phyloP scores from a whole-genome alignment of 2,329 filamentous ascomycete species.

The Arthrobotrys sinensis region DNA sequence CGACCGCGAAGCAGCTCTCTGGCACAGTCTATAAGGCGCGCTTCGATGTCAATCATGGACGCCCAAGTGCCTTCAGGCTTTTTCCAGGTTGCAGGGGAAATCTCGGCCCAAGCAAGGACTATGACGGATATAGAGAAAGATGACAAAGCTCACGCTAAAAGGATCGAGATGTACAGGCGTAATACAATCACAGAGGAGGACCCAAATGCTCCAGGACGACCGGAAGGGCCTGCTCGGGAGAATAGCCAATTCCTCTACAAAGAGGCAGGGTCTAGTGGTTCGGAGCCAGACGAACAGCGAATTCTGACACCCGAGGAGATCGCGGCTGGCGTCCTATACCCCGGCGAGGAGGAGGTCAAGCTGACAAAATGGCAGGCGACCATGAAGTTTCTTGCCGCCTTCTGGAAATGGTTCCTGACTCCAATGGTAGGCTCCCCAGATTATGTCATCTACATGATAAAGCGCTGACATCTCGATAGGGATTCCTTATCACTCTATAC shows the following conservation, averaged over 20 bases:
- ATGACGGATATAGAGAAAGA: constrained; percentile 58
- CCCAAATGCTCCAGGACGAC: constrained; percentile 62
- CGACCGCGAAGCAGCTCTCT: constrained; percentile 54
- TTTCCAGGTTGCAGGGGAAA: constrained; percentile 61
- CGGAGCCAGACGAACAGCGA: constrained; percentile 63
- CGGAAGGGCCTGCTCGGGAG: constrained; percentile 64
- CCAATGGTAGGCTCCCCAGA: constrained; percentile 69
- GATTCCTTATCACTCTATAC: constrained; percentile 84
- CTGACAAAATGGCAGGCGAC: constrained; percentile 74
- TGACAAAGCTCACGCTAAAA: constrained; percentile 46
- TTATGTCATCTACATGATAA: not conserved
- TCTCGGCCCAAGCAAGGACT: constrained; percentile 57
- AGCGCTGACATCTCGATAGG: constrained; percentile 66
- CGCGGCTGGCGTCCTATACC: constrained; percentile 77
- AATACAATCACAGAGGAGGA: constrained; percentile 63
- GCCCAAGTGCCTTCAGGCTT: constrained; percentile 51
- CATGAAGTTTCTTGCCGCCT: constrained; percentile 73
- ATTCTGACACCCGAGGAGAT: constrained; percentile 69
- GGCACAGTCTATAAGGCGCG: constrained; percentile 48
- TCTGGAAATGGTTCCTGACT: constrained; percentile 81
- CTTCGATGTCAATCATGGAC: constrained; percentile 55
- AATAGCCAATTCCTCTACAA: constrained; percentile 42
- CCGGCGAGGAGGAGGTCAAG: constrained; percentile 72
- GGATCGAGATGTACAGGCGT: constrained; percentile 43
- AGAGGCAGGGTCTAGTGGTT: constrained; percentile 33